Evolutionary conservation across 164 flowering plant genomes (phyloP), one percentile per base, ranked within the genome.

Genomic region (Taxillus chinensis): DNA sequence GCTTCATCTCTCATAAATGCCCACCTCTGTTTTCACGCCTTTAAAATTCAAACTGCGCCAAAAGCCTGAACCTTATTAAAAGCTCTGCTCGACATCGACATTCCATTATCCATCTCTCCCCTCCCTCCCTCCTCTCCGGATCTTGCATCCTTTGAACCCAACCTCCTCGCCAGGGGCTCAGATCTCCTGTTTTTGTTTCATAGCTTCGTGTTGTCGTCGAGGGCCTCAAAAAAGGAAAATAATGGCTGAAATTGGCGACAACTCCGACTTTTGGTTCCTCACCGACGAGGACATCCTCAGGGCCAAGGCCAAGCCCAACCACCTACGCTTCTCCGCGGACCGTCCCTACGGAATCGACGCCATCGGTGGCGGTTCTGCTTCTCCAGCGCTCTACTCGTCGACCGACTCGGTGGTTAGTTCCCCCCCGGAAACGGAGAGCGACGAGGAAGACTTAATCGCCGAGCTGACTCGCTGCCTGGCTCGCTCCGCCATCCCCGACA

Each of bases 391-490:
- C 14, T 49, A 9, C 12, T 9, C 14, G 10, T 49, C 52, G 1
- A 10, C 52, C 10, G 52, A 14, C 52, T 10, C 10, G 52, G 10
- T 2, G 10, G 52, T 49, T 9, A 49, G 10, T 14, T 10, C 12
- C 10, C 14, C 14, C 14, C 14, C 52, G 14, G 52, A 49, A 49
- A 49, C 52, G 12, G 52, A 49, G 52, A 49, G 52, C 27, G 58
- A 55, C 58, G 84, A 80, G 55, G 86, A 78, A 5, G 86, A 78
- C 39, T 68, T 73, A 46, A 52, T 78, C 12, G 68, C 79, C 10
- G 74, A 65, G 63, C 62, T 84, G 49, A 71, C 79, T 59, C 84
- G 75, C 14, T 73, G 77, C 8, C 62, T 83, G 12, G 65, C 81
- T 62, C 51, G 51, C 51, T 62, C 74, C 57, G 12, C 71, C 43